Conservation (phyloP, 2,329 filamentous ascomycete species). For the Calonectria montana region DNA sequence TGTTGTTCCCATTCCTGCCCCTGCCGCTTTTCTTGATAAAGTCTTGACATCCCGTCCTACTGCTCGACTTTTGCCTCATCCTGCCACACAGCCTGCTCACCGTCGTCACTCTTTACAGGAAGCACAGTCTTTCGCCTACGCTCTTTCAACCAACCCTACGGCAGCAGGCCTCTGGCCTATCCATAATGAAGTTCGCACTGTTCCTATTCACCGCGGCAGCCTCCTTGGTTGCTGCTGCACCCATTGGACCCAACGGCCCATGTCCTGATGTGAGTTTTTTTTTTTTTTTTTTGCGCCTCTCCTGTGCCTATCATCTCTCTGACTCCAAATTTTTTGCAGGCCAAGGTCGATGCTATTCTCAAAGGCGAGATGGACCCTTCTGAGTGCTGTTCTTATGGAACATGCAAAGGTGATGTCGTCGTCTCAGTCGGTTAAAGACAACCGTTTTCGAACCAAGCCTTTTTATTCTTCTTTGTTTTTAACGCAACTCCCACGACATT, state of each 20-base stretch:
- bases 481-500: conserved; percentile 31
- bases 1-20: background rate
- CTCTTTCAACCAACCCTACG: background rate
- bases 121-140: background rate
- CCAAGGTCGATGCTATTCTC: conserved; percentile 57
- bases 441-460: background rate
- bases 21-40: background rate
- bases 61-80: background rate
- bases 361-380: conserved; percentile 59
- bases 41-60: background rate
- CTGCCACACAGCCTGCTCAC: background rate
- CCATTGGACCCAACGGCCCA: conserved; percentile 49
- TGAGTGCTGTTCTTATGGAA: conserved; percentile 65
- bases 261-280: conserved; percentile 48
- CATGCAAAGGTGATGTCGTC: conserved; percentile 62
- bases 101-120: conserved; percentile 16
- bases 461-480: background rate
- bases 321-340: conserved; percentile 33
- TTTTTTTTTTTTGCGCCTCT: background rate
- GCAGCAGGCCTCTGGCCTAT: background rate
- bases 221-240: conserved; percentile 36
- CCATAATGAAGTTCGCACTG: conserved; percentile 41
- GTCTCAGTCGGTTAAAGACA: conserved; percentile 53
- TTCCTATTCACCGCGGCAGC: conserved; percentile 31
- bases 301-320: background rate